Conservation (phyloP, 1,284 basidiomycete species). For the Mycena sp. region DNA sequence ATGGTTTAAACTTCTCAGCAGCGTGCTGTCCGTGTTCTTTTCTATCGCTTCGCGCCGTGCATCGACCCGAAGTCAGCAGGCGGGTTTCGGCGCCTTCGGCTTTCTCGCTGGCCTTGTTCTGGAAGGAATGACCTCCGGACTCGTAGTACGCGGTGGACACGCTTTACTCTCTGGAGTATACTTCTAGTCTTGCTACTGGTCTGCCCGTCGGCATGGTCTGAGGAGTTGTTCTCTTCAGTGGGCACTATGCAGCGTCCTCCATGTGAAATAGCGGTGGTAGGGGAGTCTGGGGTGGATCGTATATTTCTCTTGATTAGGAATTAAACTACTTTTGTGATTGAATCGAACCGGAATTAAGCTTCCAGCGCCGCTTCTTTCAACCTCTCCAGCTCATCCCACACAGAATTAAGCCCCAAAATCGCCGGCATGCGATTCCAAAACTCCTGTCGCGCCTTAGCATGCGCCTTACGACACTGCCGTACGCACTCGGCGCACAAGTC, state of each 20-base stretch:
- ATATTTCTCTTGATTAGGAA: too few species aligned
- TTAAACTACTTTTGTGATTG: background rate
- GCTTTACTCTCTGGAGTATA: background rate
- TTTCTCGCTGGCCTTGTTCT: background rate
- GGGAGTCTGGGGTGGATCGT: too few species aligned
- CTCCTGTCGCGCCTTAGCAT: conserved; percentile 21
- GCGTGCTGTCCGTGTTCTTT: too few species aligned
- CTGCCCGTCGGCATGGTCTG: background rate
- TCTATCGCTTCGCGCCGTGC: too few species aligned
- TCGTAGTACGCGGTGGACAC: background rate
- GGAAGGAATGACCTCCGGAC: background rate
- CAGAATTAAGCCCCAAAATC: conserved; percentile 12
- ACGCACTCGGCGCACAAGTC: conserved; percentile 30
- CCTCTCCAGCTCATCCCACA: conserved; percentile 29
- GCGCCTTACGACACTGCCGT: conserved; percentile 17
- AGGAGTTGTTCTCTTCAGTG: background rate
- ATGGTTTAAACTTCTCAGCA: too few species aligned
- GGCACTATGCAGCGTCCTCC: background rate
- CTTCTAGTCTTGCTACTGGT: background rate
- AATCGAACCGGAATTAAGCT: background rate
- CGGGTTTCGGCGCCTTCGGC: background rate
- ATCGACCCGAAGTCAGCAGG: too few species aligned
- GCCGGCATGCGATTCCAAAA: conserved; percentile 30
- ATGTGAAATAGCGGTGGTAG: too few species aligned
- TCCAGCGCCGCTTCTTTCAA: conserved; percentile 18